Conservation (phyloP, 345 rosid genomes). For the Gossypium ekmanianum region DNA sequence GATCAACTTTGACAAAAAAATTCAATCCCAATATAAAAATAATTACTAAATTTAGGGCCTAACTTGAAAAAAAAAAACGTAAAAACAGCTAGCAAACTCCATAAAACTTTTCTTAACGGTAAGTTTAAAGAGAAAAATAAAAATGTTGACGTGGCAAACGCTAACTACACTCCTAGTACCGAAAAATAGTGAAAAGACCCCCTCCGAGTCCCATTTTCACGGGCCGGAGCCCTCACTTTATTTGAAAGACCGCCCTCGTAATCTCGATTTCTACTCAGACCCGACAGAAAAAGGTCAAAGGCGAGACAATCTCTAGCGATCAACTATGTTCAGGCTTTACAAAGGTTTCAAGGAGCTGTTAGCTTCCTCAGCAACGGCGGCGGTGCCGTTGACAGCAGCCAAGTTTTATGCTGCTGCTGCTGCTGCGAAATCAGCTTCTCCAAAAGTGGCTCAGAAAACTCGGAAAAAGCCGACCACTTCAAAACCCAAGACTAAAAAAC, state of each 20-base stretch:
- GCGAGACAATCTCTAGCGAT: not conserved
- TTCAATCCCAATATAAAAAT: too few species aligned
- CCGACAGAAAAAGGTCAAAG: not conserved
- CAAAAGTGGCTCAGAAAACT: slow-evolving; percentile 2
- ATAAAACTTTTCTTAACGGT: too few species aligned
- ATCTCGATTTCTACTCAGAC: not conserved
- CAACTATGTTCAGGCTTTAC: slow-evolving; percentile 49
- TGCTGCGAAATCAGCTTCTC: not conserved
- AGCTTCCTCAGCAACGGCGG: slow-evolving; percentile 37
- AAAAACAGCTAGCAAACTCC: too few species aligned
- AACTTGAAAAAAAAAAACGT: too few species aligned
- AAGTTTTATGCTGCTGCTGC: slow-evolving; percentile 5
- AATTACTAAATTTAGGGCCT: too few species aligned
- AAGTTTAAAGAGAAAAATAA: not conserved
- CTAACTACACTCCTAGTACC: not conserved
- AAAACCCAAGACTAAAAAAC: slow-evolving; percentile 25
- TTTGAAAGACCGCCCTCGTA: not conserved
- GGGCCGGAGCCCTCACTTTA: not conserved
- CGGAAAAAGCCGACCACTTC: slow-evolving; percentile 7
- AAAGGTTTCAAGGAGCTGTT: slow-evolving; percentile 53
- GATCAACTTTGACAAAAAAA: too few species aligned
- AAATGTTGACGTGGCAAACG: not conserved
- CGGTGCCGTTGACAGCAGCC: slow-evolving; percentile 7
- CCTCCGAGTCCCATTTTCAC: not conserved
- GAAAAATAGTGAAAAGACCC: not conserved